Conservation (phyloP, 768 basidiomycete genomes). For the Leccinum pellstonianum region DNA sequence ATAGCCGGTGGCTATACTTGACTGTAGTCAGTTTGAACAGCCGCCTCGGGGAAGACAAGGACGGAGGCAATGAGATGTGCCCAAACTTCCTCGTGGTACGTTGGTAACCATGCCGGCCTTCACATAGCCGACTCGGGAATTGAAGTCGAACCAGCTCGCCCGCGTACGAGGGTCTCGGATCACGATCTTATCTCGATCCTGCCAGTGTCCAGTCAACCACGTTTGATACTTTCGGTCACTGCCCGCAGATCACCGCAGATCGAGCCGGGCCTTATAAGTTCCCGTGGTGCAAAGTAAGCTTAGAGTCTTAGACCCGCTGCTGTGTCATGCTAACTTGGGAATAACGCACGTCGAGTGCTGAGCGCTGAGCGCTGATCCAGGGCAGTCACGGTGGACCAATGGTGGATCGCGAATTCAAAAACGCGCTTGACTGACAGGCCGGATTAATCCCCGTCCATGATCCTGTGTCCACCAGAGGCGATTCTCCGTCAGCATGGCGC, state of each 20-base stretch:
- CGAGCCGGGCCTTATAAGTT: neutral
- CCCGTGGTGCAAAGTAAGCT: neutral
- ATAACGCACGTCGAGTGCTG: no score
- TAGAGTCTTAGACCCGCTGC: neutral
- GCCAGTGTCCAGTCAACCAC: neutral
- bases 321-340: neutral
- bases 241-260: neutral
- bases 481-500: neutral
- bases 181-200: neutral
- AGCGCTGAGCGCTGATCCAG: neutral
- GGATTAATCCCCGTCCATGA: neutral
- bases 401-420: neutral
- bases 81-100: neutral
- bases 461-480: neutral
- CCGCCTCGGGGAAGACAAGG: neutral
- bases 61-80: neutral
- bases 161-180: neutral
- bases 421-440: neutral
- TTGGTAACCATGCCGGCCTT: neutral
- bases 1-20: neutral
- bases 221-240: neutral
- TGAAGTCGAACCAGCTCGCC: constrained; percentile 20
- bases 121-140: neutral
- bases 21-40: neutral
- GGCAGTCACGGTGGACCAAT: neutral